These are phyloP conservation scores for Lichtheimia hyalospora DNA, from an alignment of 371 early-diverging fungal species.

Conservation along the genomic window DNA sequence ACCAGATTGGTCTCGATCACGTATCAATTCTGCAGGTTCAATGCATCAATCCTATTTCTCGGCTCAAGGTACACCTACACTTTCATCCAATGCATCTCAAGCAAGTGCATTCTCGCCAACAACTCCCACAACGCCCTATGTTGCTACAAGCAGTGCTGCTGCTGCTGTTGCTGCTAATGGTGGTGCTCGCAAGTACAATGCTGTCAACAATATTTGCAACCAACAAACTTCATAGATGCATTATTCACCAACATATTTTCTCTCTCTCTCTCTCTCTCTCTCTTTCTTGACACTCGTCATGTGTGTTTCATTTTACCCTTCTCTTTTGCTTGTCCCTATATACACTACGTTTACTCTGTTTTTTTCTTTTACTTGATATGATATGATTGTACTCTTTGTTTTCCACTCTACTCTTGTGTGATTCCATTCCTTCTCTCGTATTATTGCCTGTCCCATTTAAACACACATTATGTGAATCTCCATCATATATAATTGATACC, in stretches of 20 bases:
- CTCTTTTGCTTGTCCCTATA: not conserved
- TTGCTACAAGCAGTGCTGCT: not conserved
- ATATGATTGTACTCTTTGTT: no score
- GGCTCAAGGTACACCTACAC: constrained; percentile 8
- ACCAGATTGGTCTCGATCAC: constrained; percentile 5
- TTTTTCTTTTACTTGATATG: not conserved
- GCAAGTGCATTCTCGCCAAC: constrained; percentile 22
- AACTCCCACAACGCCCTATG: constrained; percentile 20
- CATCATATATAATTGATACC: no score
- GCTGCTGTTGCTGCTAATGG: not conserved
- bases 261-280: not conserved
- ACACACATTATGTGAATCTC: no score
- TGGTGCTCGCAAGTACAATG: constrained; percentile 10
- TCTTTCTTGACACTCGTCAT: not conserved
- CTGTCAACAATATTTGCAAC: constrained; percentile 6
- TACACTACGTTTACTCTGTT: not conserved
- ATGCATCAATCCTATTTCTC: constrained; percentile 14
- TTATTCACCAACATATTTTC: not conserved
- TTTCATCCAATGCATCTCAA: constrained; percentile 19
- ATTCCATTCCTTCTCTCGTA: no score
- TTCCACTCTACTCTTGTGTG: no score
- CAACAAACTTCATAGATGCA: constrained; percentile 6
- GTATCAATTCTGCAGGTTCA: constrained; percentile 14
- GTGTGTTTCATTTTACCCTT: not conserved
- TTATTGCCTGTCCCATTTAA: no score